Evolutionary conservation across 2,329 filamentous ascomycete genomes (phyloP).

Genomic region (Alternaria sp.): DNA sequence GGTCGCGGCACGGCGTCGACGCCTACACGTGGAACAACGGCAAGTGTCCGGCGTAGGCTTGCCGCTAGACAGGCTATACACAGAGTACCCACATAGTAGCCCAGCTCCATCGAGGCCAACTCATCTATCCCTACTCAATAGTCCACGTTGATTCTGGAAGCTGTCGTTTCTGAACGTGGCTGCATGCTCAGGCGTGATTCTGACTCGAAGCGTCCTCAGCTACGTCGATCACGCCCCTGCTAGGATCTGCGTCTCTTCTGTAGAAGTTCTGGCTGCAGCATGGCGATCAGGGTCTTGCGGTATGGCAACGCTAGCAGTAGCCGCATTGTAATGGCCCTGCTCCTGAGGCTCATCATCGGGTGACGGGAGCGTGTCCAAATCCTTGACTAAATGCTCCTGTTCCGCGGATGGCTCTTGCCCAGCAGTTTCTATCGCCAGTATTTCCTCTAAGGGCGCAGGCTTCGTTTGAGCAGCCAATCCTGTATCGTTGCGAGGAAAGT

Average conservation of each 20-base stretch:
- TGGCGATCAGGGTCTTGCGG: conserved; percentile 4
- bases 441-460: not conserved
- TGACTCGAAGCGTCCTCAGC: not conserved
- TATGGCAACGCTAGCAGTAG: not conserved
- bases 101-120: not conserved
- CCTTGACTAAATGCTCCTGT: not conserved
- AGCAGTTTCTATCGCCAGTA: not conserved
- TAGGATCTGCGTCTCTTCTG: not conserved
- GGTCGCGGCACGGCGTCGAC: not conserved
- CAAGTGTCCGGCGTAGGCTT: not conserved
- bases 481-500: not conserved
- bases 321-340: conserved; percentile 1
- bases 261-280: not conserved
- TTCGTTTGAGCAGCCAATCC: not conserved
- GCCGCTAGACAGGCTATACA: not conserved
- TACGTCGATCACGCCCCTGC: not conserved
- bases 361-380: not conserved
- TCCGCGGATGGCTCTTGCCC: not conserved
- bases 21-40: not conserved
- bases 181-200: not conserved
- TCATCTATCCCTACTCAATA: not conserved
- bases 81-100: not conserved
- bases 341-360: not conserved
- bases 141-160: not conserved
- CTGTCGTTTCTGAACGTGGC: not conserved